These are phyloP conservation scores for Hypoxylon cercidicola DNA, from an alignment of 495 filamentous ascomycete genomes.

Conservation along the genomic window DNA sequence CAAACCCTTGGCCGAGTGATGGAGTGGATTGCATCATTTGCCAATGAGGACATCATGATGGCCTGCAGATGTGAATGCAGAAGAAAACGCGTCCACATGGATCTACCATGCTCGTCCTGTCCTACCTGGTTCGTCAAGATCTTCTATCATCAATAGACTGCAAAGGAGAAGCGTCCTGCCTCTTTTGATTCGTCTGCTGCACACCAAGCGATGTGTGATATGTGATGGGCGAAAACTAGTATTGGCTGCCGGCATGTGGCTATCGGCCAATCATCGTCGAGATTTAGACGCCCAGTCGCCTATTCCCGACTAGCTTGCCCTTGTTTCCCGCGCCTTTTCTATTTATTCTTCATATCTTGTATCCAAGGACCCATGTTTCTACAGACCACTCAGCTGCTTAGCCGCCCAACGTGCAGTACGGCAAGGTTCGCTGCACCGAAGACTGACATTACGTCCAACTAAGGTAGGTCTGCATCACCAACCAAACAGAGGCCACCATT, in stretches of 20 bases:
- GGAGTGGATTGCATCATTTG: conserved; percentile 17
- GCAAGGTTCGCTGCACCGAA: conserved; percentile 39
- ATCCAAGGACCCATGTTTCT: conserved; percentile 27
- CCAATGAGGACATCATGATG: conserved; percentile 36
- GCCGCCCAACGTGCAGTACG: conserved; percentile 58
- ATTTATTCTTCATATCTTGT: conserved; percentile 33
- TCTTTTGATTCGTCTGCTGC: conserved; percentile 38
- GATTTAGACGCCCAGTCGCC: conserved; percentile 58
- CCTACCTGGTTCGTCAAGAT: conserved; percentile 15
- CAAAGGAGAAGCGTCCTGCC: conserved; percentile 14
- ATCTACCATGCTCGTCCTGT: conserved; percentile 18
- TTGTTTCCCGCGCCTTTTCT: conserved; percentile 36
- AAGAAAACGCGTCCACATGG: conserved; percentile 28
- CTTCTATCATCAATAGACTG: conserved; percentile 8
- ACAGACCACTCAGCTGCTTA: conserved; percentile 46
- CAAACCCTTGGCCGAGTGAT: conserved; percentile 8
- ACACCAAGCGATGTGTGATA: conserved; percentile 40
- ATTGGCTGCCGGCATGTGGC: conserved; percentile 45
- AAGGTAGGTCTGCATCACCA: conserved; percentile 28
- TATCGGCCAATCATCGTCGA: conserved; percentile 48
- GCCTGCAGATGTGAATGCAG: conserved; percentile 33
- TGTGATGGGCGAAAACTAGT: conserved; percentile 35
- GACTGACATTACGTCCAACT: conserved; percentile 34
- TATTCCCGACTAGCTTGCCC: conserved; percentile 44
- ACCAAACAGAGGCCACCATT: conserved; percentile 36